Evolutionary conservation across 371 early-diverging fungal species (phyloP).

Genomic region (Circinella umbellata): DNA sequence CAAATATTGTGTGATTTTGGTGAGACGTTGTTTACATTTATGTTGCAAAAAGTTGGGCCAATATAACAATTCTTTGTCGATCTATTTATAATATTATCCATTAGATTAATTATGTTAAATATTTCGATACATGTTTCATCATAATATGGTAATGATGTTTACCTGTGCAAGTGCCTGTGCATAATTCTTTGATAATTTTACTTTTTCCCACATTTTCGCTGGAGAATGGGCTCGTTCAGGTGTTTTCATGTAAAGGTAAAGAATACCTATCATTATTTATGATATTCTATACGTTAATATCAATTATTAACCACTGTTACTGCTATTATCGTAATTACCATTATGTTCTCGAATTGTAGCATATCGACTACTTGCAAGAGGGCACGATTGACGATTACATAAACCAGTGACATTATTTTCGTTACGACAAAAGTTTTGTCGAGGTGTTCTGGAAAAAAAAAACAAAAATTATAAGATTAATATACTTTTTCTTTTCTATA

Average conservation of each 20-base stretch:
- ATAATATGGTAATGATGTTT: neutral
- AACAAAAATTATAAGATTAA: neutral
- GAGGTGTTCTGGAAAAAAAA: slow-evolving; percentile 18
- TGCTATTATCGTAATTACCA: slow-evolving; percentile 47
- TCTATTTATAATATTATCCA: slow-evolving; percentile 49
- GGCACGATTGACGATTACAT: slow-evolving; percentile 97
- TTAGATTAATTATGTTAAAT: neutral
- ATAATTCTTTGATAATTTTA: slow-evolving; percentile 94
- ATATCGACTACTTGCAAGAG: slow-evolving; percentile 98
- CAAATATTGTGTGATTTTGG: slow-evolving; percentile 97
- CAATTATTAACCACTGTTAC: neutral
- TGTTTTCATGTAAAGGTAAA: slow-evolving; percentile 96
- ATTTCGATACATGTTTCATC: neutral
- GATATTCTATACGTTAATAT: neutral
- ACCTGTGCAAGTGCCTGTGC: slow-evolving; percentile 89
- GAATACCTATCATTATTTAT: slow-evolving; percentile 52
- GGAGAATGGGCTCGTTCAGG: slow-evolving; percentile 98
- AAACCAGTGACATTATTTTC: slow-evolving; percentile 98
- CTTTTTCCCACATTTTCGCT: slow-evolving; percentile 94
- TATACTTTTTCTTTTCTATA: neutral
- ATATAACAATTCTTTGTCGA: slow-evolving; percentile 92
- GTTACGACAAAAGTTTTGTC: slow-evolving; percentile 92
- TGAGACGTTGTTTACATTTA: slow-evolving; percentile 98
- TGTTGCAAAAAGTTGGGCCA: slow-evolving; percentile 94
- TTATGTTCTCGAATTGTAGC: slow-evolving; percentile 97